Base-by-base conservation (phyloP, 1,284 basidiomycete species). In the Fereydounia khargensis region DNA sequence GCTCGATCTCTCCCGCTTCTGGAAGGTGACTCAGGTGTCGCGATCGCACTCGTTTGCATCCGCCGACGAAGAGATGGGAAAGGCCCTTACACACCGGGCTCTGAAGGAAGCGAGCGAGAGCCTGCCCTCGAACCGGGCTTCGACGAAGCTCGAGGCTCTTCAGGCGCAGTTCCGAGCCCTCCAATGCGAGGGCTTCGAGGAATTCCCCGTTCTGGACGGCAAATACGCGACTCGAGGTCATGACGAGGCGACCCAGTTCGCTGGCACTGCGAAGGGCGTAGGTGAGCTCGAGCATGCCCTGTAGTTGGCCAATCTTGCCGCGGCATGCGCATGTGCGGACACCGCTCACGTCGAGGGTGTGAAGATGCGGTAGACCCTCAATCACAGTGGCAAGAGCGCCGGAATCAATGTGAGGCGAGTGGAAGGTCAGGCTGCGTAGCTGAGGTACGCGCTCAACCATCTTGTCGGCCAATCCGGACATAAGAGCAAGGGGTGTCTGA, bases 391-490 rank as follows among this genome's bases (percentile, higher is more conserved):
- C 35, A 6, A 36, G 14, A 13, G 35, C 19, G 6, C 5, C 19
- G 19, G 35, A 19, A 16, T 36, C 35, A n/a, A 36, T 14, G 35
- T 36, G 35, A 5, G 35, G 35, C 35, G 35, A 36, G 35, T 23
- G 35, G 20, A 6, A 22, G 35, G 35, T 36, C 5, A 36, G 16
- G 6, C 13, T 3, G 6, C 35, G 35, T 9, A 36, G 19, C 35
- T 22, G 7, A 3, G 35, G 35, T 3, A 8, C n/a, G 20, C n/a
- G 16, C 13, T 5, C 22, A 22, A 36, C n/a, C 35, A 36, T 13
- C 20, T 6, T 7, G 20, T 7, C n/a, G 20, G 35, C 35, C 3
- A 36, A 22, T 9, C n/a, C n/a, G 10, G 35, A 22, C 22, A 24
- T 36, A 4, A 36, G 4, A 8, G 35, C 35, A 3, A 36, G 14